A percentile compares a stretch with the other conserved stretches of the same genome.
Evolutionary conservation across 2,329 filamentous ascomycete genomes (phyloP).

Genomic region (Aschersonia sp.): DNA sequence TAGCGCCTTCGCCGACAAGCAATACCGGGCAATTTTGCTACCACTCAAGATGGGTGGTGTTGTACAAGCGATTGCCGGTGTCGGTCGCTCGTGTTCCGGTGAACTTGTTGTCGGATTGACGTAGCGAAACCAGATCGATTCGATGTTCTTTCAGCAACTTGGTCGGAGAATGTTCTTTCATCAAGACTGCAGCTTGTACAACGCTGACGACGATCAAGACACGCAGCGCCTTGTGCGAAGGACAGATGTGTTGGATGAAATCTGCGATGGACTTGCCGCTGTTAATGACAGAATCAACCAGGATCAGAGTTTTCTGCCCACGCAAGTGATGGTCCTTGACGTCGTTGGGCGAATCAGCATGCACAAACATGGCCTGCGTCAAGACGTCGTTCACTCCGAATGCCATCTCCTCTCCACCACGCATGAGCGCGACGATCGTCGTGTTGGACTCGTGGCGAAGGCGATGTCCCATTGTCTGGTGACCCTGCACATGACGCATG

Average conservation of each 20-base stretch:
- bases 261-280: slow-evolving; percentile 33
- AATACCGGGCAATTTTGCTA: neutral
- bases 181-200: slow-evolving; percentile 25
- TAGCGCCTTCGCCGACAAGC: neutral
- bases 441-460: slow-evolving; percentile 32
- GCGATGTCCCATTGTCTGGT: slow-evolving; percentile 26
- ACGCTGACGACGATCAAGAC: slow-evolving; percentile 42
- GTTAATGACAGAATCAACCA: slow-evolving; percentile 50
- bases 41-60: slow-evolving; percentile 32
- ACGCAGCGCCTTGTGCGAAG: slow-evolving; percentile 19
- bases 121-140: slow-evolving; percentile 33
- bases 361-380: slow-evolving; percentile 34
- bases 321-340: slow-evolving; percentile 26
- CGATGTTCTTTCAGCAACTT: slow-evolving; percentile 7
- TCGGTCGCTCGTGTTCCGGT: slow-evolving; percentile 36
- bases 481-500: slow-evolving; percentile 38
- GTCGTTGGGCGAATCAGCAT: slow-evolving; percentile 24
- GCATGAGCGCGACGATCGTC: slow-evolving; percentile 45
- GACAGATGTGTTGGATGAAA: slow-evolving; percentile 33
- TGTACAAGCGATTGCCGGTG: slow-evolving; percentile 45
- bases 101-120: slow-evolving; percentile 41
- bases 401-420: slow-evolving; percentile 48
- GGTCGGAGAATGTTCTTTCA: slow-evolving; percentile 3
- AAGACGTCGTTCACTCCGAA: slow-evolving; percentile 39
- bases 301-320: slow-evolving; percentile 24